Evolutionary conservation across 768 basidiomycete genomes (phyloP).

Genomic region (Terana coerulea): DNA sequence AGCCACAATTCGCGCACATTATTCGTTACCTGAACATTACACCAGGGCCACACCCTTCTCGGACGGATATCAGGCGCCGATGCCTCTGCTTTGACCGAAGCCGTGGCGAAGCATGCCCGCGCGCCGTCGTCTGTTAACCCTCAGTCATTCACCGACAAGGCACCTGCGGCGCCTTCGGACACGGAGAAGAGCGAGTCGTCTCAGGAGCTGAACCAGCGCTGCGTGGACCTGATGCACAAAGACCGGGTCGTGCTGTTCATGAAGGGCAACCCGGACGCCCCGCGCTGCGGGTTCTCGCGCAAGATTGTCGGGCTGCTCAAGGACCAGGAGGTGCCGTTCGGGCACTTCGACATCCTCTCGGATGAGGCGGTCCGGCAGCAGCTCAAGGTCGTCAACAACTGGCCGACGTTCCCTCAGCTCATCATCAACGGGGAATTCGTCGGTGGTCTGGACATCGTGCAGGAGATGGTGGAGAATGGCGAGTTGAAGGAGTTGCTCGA

Average conservation of each 20-base stretch:
- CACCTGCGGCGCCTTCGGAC: constrained; percentile 28
- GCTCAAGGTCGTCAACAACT: constrained; percentile 58
- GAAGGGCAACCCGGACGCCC: constrained; percentile 57
- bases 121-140: constrained; percentile 30
- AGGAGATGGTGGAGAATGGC: constrained; percentile 80
- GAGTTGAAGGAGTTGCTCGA: constrained; percentile 57
- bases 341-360: constrained; percentile 53
- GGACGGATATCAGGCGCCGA: constrained; percentile 79
- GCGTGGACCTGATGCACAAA: constrained; percentile 73
- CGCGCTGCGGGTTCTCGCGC: constrained; percentile 62
- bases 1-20: not conserved
- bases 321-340: constrained; percentile 46
- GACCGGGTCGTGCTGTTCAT: constrained; percentile 58
- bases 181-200: constrained; percentile 42
- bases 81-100: constrained; percentile 54
- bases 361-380: constrained; percentile 55
- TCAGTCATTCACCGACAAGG: constrained; percentile 46
- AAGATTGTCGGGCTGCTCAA: constrained; percentile 50
- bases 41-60: constrained; percentile 85
- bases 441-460: constrained; percentile 91
- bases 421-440: constrained; percentile 89
- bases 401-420: constrained; percentile 63
- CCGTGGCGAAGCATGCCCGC: constrained; percentile 56
- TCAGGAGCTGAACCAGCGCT: constrained; percentile 64
- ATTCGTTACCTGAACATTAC: constrained; percentile 1